phyloP scores from a whole-genome alignment of 768 basidiomycete species.

The Cystofilobasidium bisporidii region DNA sequence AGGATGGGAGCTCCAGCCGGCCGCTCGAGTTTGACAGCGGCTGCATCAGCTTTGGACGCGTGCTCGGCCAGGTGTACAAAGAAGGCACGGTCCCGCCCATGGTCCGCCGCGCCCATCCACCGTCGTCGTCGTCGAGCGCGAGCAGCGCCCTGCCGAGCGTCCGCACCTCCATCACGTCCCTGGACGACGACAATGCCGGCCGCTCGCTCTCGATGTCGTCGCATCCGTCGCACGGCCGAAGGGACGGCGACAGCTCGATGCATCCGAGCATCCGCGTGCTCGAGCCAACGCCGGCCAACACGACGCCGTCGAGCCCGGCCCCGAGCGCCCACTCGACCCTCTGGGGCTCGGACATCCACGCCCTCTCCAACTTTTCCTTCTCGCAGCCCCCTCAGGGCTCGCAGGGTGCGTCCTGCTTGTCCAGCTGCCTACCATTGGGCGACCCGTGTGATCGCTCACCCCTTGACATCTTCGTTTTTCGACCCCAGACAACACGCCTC shows the following conservation, averaged over 20 bases:
- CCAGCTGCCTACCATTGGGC: too few species aligned
- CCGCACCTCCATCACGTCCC: not conserved
- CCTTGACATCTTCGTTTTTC: too few species aligned
- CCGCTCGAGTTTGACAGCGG: not conserved
- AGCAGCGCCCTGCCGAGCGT: not conserved
- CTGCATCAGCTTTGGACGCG: slow-evolving; percentile 19
- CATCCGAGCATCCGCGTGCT: slow-evolving; percentile 14
- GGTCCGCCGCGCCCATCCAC: not conserved
- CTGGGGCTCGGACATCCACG: not conserved
- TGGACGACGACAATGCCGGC: not conserved
- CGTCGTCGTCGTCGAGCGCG: not conserved
- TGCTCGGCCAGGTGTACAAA: slow-evolving; percentile 26
- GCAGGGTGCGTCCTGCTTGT: not conserved
- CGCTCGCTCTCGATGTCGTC: too few species aligned
- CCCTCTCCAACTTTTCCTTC: not conserved
- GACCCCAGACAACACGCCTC: too few species aligned
- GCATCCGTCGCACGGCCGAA: too few species aligned
- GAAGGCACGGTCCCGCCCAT: slow-evolving; percentile 15
- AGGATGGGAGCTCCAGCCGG: not conserved
- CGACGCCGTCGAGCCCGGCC: slow-evolving; percentile 5
- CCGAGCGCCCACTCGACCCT: not conserved
- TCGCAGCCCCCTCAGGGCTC: not conserved
- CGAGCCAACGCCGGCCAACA: slow-evolving; percentile 25
- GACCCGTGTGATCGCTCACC: too few species aligned
- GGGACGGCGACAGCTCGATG: not conserved